These are phyloP conservation scores for Verticillium dahliae DNA, from an alignment of 2,329 filamentous ascomycete genomes.

Conservation along the genomic window DNA sequence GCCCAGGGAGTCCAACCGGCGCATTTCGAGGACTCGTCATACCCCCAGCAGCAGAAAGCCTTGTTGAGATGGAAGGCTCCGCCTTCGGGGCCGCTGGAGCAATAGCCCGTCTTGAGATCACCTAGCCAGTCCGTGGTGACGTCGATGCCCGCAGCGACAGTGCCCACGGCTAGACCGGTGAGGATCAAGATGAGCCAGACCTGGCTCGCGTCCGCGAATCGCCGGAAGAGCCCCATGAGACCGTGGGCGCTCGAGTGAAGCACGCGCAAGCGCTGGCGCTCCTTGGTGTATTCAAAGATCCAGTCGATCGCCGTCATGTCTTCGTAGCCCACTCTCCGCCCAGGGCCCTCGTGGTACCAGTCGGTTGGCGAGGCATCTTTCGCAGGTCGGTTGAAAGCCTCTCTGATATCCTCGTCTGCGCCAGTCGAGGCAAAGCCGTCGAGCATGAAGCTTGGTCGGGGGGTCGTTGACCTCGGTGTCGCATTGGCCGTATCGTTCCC, in stretches of 20 bases:
- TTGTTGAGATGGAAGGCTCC: conserved; percentile 88
- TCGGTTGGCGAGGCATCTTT: conserved; percentile 54
- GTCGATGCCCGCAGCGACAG: conserved; percentile 83
- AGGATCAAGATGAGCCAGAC: conserved; percentile 85
- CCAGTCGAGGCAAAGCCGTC: conserved; percentile 8
- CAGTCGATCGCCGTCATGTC: conserved; percentile 97
- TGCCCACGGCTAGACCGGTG: conserved; percentile 77
- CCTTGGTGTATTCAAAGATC: conserved; percentile 98
- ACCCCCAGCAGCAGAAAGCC: conserved; percentile 88
- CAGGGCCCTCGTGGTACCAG: conserved; percentile 87
- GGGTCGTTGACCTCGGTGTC: conserved; percentile 9
- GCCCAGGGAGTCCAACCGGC: conserved; percentile 85
- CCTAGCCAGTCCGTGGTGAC: conserved; percentile 89
- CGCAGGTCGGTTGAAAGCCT: not conserved
- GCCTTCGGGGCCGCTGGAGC: conserved; percentile 65
- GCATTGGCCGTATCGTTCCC: conserved; percentile 11
- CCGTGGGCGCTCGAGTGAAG: conserved; percentile 65
- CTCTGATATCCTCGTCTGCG: not conserved
- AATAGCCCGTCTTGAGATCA: conserved; percentile 87
- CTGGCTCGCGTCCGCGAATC: conserved; percentile 77
- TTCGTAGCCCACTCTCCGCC: conserved; percentile 87
- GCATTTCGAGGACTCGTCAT: conserved; percentile 77
- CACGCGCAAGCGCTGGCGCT: conserved; percentile 78
- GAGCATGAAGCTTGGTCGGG: conserved; percentile 14
- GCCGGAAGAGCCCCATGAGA: conserved; percentile 64